phyloP scores from a whole-genome alignment of 2,329 filamentous ascomycete species.

The Ceratocystis alfenasii region DNA sequence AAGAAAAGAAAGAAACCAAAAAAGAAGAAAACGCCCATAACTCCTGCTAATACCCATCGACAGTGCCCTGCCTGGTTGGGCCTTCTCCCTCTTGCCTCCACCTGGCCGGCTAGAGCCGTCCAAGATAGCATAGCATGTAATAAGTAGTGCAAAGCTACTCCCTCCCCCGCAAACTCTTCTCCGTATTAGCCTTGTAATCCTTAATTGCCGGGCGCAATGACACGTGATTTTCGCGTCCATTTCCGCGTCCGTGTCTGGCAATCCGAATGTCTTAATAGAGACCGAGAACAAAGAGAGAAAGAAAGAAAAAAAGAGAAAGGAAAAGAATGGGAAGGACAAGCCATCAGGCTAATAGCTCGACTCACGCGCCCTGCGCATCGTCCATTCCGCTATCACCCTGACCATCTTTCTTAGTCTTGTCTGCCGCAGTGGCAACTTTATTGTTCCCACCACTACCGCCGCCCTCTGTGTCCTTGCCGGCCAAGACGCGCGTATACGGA shows the following conservation, averaged over 20 bases:
- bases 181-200: too few relatives aligned
- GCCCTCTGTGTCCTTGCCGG: conserved; percentile 40
- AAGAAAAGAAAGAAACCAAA: background rate
- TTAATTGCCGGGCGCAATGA: too few relatives aligned
- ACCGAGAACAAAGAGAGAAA: background rate
- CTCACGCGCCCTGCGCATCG: conserved; percentile 21
- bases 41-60: conserved; percentile 4
- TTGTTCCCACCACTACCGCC: conserved; percentile 28
- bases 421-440: background rate
- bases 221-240: too few relatives aligned
- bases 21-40: conserved; percentile 3
- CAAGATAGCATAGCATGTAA: too few relatives aligned
- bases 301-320: background rate
- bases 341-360: too few relatives aligned
- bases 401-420: background rate
- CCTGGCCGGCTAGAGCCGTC: background rate
- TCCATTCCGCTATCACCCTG: conserved; percentile 35
- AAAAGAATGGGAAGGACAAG: background rate
- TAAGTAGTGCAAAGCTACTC: background rate
- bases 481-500: conserved; percentile 54
- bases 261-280: too few relatives aligned
- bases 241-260: too few relatives aligned
- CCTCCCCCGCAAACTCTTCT: background rate
- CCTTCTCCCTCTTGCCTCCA: background rate
- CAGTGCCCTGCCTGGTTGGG: background rate